Evolutionary conservation across 345 rosid genomes (phyloP).

Genomic region (Corchorus olitorius): DNA sequence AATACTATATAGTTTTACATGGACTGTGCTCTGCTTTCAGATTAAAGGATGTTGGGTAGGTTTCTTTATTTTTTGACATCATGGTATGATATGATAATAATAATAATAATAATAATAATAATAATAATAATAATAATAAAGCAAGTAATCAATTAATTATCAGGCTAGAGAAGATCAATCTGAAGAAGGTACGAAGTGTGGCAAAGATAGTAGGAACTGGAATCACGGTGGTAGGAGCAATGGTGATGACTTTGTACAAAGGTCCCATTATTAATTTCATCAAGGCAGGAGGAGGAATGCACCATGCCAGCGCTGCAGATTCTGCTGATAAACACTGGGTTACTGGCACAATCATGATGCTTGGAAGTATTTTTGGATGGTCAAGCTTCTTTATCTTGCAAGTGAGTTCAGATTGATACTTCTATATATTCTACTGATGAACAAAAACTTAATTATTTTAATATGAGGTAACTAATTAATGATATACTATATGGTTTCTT

Average conservation of each 20-base stretch:
- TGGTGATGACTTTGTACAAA: constrained; percentile 93
- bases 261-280: constrained; percentile 72
- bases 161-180: constrained; percentile 73
- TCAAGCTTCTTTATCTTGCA: constrained; percentile 85
- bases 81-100: background rate
- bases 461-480: too few relatives aligned
- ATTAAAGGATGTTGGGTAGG: background rate
- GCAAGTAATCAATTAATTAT: background rate
- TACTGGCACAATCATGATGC: constrained; percentile 65
- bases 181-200: constrained; percentile 58
- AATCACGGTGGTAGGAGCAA: constrained; percentile 76
- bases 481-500: background rate
- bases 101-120: too few relatives aligned
- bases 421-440: background rate
- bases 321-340: constrained; percentile 62
- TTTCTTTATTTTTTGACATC: background rate
- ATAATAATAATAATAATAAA: too few relatives aligned
- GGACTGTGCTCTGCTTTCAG: background rate
- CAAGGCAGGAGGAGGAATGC: constrained; percentile 35
- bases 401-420: too few relatives aligned
- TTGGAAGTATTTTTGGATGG: constrained; percentile 71
- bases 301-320: constrained; percentile 34
- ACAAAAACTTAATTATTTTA: too few relatives aligned
- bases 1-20: background rate
- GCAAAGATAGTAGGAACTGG: constrained; percentile 80